Conservation (phyloP, 345 rosid genomes). For the Acer yangbiense region DNA sequence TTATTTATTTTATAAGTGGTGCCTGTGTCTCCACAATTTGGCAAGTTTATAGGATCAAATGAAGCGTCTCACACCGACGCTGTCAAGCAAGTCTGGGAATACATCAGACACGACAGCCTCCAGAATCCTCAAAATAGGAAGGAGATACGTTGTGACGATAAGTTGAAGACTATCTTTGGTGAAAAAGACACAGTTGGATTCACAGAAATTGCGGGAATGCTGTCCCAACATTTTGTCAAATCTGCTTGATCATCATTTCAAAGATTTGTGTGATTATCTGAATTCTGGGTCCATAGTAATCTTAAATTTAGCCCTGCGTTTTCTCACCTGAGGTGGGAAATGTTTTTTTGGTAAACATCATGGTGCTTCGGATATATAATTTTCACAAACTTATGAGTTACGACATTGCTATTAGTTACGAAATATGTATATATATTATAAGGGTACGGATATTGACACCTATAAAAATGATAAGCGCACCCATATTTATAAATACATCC, state of each 20-base stretch:
- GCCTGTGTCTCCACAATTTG: conserved; percentile 36
- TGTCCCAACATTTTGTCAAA: conserved; percentile 34
- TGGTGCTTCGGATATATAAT: too few species aligned
- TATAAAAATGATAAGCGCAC: too few species aligned
- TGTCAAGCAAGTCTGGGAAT: conserved; percentile 53
- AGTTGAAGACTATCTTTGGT: conserved; percentile 31
- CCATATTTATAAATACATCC: too few species aligned
- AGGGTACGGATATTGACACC: too few species aligned
- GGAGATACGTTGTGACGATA: conserved; percentile 35
- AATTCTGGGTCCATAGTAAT: too few species aligned
- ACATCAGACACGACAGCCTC: conserved; percentile 45
- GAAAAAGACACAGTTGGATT: conserved; percentile 39
- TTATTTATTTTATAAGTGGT: not conserved
- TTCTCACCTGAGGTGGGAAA: too few species aligned
- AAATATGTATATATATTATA: too few species aligned
- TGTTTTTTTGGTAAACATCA: too few species aligned
- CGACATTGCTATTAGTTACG: too few species aligned
- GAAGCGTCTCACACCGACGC: conserved; percentile 48
- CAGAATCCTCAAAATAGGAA: conserved; percentile 49
- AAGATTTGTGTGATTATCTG: too few species aligned
- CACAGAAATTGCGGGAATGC: conserved; percentile 33
- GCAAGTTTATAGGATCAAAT: conserved; percentile 41
- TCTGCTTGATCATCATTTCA: conserved; percentile 8
- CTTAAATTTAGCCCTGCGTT: too few species aligned
- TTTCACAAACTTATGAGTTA: too few species aligned